Evolutionary conservation across 148 eudicot species (phyloP), one percentile per base, ranked within the genome.

Genomic region (Mesembryanthemum crystallinum): DNA sequence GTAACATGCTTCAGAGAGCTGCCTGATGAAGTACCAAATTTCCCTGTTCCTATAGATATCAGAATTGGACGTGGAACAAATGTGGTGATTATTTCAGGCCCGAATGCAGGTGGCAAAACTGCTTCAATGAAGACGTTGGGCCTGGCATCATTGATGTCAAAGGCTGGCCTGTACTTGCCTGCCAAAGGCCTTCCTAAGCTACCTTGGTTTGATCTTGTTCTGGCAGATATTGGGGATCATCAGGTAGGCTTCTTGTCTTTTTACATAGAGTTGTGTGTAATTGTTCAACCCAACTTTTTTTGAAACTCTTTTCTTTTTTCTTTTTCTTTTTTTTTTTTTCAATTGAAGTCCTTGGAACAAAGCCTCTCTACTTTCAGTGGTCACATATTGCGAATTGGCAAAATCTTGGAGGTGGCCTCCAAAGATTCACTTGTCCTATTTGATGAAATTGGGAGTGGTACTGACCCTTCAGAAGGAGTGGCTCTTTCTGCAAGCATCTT

Each of bases 101-200:
- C 98, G 64, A 94, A 94, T 75, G 94, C 97, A 10, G 98, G 98
- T 76, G 98, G 98, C 30, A 94, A 94, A 90, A 94, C 98, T 75
- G 98, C 97, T 76, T 94, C 98, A 33, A 92, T 94, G 96, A 94
- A 94, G 82, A 94, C 98, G 23, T 71, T 94, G 63, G 98, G 96
- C 30, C 72, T 94, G 76, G 86, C 91, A 64, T 86, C 97, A 76
- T 57, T 94, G 60, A 94, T 94, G 98, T 75, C 94, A 63, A 94
- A 94, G 86, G 97, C 98, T 76, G 98, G 98, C 54, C 82, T 94
- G 87, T 94, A 83, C 79, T 85, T 94, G 79, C 93, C 98, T 72
- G 92, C 97, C 52, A 83, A 85, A 84, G 80, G 77, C 77, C 52
- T 73, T 49, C 90, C 96, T 59, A 86, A 61, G 82, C 84, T 94